These are phyloP conservation scores for Zymoseptoria brevis DNA, from an alignment of 2,329 filamentous ascomycete species.

Conservation along the genomic window DNA sequence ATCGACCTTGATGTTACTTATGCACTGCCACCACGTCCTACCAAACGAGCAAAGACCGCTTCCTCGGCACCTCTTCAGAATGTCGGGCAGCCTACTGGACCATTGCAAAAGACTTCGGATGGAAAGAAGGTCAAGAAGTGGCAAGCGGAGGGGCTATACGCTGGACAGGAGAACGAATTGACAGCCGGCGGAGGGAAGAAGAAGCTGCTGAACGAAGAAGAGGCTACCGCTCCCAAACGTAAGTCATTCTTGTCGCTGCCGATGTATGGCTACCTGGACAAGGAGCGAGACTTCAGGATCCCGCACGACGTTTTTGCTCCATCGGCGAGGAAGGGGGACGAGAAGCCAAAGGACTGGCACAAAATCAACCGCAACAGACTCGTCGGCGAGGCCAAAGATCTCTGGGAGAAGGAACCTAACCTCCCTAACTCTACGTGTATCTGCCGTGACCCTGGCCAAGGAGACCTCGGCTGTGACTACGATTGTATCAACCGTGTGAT, in stretches of 20 bases:
- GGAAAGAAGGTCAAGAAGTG: slow-evolving; percentile 60
- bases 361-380: slow-evolving; percentile 92
- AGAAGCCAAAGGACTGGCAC: slow-evolving; percentile 87
- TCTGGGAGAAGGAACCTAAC: slow-evolving; percentile 26
- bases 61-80: slow-evolving; percentile 16
- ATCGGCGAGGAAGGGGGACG: slow-evolving; percentile 62
- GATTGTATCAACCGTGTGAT: slow-evolving; percentile 92
- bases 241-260: slow-evolving; percentile 25
- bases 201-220: slow-evolving; percentile 37
- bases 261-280: slow-evolving; percentile 46
- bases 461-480: slow-evolving; percentile 74
- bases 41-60: slow-evolving; percentile 21
- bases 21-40: slow-evolving; percentile 15
- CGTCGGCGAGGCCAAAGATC: slow-evolving; percentile 35
- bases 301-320: slow-evolving; percentile 88
- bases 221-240: slow-evolving; percentile 49
- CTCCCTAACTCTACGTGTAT: slow-evolving; percentile 50
- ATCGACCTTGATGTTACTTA: slow-evolving; percentile 19
- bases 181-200: slow-evolving; percentile 41
- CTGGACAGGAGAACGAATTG: slow-evolving; percentile 59
- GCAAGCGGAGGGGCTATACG: slow-evolving; percentile 75
- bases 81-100: slow-evolving; percentile 18
- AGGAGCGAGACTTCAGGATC: slow-evolving; percentile 68
- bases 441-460: slow-evolving; percentile 49
- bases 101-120: slow-evolving; percentile 21